Conservation (phyloP, 1,284 basidiomycete genomes). For the Ganoderma resinaceum region DNA sequence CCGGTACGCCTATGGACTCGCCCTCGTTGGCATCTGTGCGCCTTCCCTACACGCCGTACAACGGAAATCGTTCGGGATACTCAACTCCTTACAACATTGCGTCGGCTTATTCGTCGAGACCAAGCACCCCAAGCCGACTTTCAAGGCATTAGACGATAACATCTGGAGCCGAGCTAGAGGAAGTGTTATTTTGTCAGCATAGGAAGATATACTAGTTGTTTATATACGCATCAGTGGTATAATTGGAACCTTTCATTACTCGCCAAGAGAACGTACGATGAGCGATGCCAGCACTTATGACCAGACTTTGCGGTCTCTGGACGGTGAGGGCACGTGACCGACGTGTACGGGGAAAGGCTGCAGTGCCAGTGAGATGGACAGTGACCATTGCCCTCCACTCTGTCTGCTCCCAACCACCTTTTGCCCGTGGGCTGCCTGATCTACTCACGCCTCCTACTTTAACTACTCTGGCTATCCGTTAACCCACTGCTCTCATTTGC, state of each 20-base stretch:
- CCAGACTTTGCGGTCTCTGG: too few species aligned
- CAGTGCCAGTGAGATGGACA: neutral
- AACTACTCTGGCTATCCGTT: neutral
- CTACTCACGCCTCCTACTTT: constrained; percentile 4
- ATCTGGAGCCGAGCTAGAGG: constrained; percentile 5
- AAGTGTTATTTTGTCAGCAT: constrained; percentile 16
- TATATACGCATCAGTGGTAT: constrained; percentile 23
- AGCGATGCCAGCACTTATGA: too few species aligned
- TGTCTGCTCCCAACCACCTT: neutral
- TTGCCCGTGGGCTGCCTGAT: constrained; percentile 16
- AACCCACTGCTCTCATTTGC: constrained; percentile 7
- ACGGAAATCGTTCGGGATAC: constrained; percentile 38
- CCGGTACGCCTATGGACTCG: constrained; percentile 66
- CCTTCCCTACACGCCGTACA: constrained; percentile 38
- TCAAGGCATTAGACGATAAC: constrained; percentile 22
- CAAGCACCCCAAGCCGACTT: constrained; percentile 68
- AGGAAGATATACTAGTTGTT: constrained; percentile 19
- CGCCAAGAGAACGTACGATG: neutral
- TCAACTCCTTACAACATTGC: constrained; percentile 58
- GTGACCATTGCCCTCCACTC: neutral
- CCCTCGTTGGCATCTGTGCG: constrained; percentile 45
- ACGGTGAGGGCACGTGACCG: neutral
- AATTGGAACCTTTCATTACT: constrained; percentile 13
- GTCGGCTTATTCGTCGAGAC: constrained; percentile 63
- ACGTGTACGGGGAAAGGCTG: neutral